A percentile compares a stretch with the other conserved stretches of the same genome.
These are phyloP conservation scores for Boletales sp. DNA, from an alignment of 768 basidiomycete species.

Conservation along the genomic window DNA sequence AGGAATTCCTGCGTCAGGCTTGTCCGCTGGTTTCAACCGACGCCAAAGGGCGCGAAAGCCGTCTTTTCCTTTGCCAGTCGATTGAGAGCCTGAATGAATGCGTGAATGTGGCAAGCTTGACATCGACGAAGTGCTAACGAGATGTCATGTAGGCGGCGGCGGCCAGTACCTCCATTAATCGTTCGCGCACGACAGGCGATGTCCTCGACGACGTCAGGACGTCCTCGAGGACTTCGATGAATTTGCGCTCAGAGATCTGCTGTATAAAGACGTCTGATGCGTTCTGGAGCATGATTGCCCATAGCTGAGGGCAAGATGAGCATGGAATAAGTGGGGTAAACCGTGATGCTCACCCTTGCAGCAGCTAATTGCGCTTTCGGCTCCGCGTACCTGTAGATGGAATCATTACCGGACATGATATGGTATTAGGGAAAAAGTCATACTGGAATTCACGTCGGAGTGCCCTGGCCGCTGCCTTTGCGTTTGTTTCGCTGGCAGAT, in stretches of 20 bases:
- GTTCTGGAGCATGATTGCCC: conserved; percentile 89
- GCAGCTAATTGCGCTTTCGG: conserved; percentile 73
- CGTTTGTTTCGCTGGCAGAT: conserved; percentile 63
- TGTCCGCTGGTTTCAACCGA: conserved; percentile 73
- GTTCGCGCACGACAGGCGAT: conserved; percentile 76
- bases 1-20: conserved; percentile 81
- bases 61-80: conserved; percentile 33
- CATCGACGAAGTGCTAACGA: not conserved
- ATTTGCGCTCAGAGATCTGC: conserved; percentile 71
- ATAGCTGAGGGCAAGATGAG: conserved; percentile 47
- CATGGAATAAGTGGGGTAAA: not conserved
- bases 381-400: conserved; percentile 57
- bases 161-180: conserved; percentile 76
- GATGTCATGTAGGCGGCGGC: conserved; percentile 62
- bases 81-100: conserved; percentile 15
- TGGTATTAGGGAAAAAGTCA: conserved; percentile 15
- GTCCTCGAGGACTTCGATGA: conserved; percentile 76
- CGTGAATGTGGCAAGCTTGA: not conserved
- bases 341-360: conserved; percentile 53
- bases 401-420: not conserved
- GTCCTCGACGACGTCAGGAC: conserved; percentile 60
- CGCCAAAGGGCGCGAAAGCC: conserved; percentile 75
- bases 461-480: conserved; percentile 82
- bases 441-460: conserved; percentile 85
- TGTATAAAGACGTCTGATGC: conserved; percentile 67